Base-by-base conservation (phyloP, 495 filamentous ascomycete species). In the Neurospora sp. region DNA sequence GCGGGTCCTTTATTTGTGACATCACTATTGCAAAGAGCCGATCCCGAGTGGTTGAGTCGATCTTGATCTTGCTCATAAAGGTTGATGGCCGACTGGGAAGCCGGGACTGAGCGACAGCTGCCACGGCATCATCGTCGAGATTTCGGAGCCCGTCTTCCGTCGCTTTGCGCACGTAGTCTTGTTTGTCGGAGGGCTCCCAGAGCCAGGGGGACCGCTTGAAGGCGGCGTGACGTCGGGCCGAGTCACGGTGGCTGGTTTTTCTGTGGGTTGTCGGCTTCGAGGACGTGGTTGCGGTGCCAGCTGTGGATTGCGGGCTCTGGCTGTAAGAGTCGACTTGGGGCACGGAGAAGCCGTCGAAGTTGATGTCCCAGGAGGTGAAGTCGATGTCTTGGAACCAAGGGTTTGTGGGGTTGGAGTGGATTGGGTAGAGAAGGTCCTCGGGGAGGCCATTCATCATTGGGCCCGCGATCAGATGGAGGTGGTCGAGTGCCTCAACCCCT, bases 121-220 rank as follows among this genome's bases (percentile, higher is more conserved):
- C 8, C n/a, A 35, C 69, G 38, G 70, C 39, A 5, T 23, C 31
- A 37, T 70, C 71, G 27, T 78, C 42, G 35, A 77, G 71, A 39
- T 76, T 46, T 20, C 73, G 31, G 11, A 74, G 75, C 16, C 74
- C 41, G 7, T 69, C 75, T 38, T 74, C 76, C 18, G 48, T 70
- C 23, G 76, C 76, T 37, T 72, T 72, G n/a, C 70, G 76, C 23
- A 77, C 76, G 70, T 78, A 75, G 69, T 78, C 73, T 27, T 66
- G 74, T 16, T 59, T 40, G 18, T 75, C 70, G 14, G 54, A 16
- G 5, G 75, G 75, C 41, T 78, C 76, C 76, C 76, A 78, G 11
- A 78, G 75, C 76, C 76, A 78, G 2, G 76, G 76, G 6, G 76
- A 78, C 16, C 71, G 70, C 66, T 76, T 76, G 71, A 78, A 78